phyloP scores from a whole-genome alignment of 257 asterid species.

The Solanum etuberosum region DNA sequence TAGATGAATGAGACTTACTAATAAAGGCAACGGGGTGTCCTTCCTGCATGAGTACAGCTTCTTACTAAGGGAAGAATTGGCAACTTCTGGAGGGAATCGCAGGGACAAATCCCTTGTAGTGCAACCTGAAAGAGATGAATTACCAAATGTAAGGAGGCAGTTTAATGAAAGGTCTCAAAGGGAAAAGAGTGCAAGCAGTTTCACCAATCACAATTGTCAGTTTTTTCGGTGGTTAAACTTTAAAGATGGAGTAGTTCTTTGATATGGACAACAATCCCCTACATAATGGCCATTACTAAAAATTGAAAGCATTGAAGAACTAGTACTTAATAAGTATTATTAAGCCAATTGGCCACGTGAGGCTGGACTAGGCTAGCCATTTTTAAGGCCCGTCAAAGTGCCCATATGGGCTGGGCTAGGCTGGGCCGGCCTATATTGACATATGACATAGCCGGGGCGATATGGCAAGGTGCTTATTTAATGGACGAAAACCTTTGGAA shows the following conservation, averaged over 20 bases:
- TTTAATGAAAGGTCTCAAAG: not conserved
- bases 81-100: not conserved
- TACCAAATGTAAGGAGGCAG: not conserved
- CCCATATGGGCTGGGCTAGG: not conserved
- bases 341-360: not conserved
- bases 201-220: not conserved
- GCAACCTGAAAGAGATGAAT: not conserved
- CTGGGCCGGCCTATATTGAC: not conserved
- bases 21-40: not conserved
- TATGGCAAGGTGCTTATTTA: not conserved
- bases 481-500: not conserved
- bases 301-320: not conserved
- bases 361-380: not conserved
- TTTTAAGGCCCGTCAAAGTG: not conserved
- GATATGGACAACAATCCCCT: not conserved
- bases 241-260: not conserved
- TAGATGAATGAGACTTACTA: not conserved
- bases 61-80: not conserved
- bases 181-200: not conserved
- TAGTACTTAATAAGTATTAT: not conserved
- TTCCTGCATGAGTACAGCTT: not conserved
- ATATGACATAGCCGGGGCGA: not conserved
- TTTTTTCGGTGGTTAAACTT: not conserved
- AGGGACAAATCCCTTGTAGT: not conserved
- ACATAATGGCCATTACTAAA: not conserved